Evolutionary conservation across 2,329 filamentous ascomycete species (phyloP).

Genomic region (Paecilomyces fulvus): DNA sequence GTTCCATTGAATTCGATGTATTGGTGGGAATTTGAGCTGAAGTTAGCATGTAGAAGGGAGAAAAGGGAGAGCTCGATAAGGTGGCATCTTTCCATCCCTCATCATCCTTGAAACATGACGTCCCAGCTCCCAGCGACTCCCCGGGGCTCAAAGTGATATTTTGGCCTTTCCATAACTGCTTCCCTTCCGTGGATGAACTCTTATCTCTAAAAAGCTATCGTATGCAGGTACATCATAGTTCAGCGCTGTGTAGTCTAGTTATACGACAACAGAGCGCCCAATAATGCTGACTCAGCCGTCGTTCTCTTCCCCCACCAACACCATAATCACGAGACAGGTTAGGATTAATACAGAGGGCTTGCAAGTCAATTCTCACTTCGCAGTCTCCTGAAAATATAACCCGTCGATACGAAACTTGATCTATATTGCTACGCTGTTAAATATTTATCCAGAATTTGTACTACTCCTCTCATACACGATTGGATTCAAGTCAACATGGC

Average conservation of each 20-base stretch:
- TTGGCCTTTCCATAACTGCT: too few species aligned
- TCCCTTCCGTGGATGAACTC: too few species aligned
- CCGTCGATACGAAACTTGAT: neutral
- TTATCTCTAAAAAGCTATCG: neutral
- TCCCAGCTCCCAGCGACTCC: too few species aligned
- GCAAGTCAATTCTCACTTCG: neutral
- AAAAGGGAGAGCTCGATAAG: too few species aligned
- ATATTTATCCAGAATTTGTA: neutral
- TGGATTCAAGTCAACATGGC: constrained; percentile 10
- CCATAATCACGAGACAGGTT: too few species aligned
- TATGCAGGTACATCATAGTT: neutral
- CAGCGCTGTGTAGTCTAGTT: too few species aligned
- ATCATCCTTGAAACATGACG: too few species aligned
- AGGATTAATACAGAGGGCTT: neutral
- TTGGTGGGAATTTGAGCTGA: too few species aligned
- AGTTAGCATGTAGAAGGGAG: too few species aligned
- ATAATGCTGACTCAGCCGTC: neutral
- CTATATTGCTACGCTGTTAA: neutral
- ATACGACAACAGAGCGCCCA: neutral
- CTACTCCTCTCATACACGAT: neutral
- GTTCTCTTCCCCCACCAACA: neutral
- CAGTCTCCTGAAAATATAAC: neutral
- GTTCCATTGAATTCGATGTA: too few species aligned
- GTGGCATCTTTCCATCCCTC: too few species aligned
- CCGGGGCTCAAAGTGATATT: too few species aligned